Conservation (phyloP, 352 stramenopile genomes). For the Plasmopara viticola region DNA sequence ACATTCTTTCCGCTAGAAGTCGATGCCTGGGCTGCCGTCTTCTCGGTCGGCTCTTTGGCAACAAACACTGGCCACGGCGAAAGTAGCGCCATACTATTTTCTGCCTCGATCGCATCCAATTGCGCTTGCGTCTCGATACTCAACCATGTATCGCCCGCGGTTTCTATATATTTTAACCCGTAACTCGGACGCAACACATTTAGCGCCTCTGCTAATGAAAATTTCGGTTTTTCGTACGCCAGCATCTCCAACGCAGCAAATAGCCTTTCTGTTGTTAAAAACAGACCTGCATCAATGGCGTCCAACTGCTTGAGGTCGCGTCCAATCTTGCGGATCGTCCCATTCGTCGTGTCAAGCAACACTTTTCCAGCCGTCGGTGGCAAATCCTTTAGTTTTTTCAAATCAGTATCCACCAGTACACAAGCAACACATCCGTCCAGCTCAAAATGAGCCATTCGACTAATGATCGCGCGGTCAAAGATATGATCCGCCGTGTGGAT, state of each 20-base stretch:
- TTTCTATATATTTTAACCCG: constrained; percentile 66
- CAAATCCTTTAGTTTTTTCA: constrained; percentile 47
- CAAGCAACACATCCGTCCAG: constrained; percentile 65
- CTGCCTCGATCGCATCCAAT: constrained; percentile 45
- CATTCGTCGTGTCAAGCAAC: constrained; percentile 35
- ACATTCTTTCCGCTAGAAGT: constrained; percentile 52
- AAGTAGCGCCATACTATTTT: constrained; percentile 48
- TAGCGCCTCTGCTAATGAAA: constrained; percentile 76
- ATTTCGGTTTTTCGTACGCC: constrained; percentile 79
- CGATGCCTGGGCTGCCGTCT: constrained; percentile 5
- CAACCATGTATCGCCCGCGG: constrained; percentile 56
- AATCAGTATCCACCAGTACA: constrained; percentile 68
- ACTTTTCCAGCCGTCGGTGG: constrained; percentile 68
- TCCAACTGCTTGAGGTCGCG: constrained; percentile 66
- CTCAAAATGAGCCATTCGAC: constrained; percentile 62
- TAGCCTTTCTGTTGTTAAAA: constrained; percentile 58
- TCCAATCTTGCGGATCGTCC: constrained; percentile 59
- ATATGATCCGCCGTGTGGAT: constrained; percentile 85
- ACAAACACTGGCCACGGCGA: constrained; percentile 77
- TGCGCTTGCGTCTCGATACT: constrained; percentile 78
- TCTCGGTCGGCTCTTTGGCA: constrained; percentile 44
- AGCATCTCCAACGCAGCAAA: constrained; percentile 81
- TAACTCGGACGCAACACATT: constrained; percentile 76
- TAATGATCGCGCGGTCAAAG: constrained; percentile 73
- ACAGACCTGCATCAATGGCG: constrained; percentile 70